phyloP scores from a whole-genome alignment of 345 rosid species.

The Linum lewisii region DNA sequence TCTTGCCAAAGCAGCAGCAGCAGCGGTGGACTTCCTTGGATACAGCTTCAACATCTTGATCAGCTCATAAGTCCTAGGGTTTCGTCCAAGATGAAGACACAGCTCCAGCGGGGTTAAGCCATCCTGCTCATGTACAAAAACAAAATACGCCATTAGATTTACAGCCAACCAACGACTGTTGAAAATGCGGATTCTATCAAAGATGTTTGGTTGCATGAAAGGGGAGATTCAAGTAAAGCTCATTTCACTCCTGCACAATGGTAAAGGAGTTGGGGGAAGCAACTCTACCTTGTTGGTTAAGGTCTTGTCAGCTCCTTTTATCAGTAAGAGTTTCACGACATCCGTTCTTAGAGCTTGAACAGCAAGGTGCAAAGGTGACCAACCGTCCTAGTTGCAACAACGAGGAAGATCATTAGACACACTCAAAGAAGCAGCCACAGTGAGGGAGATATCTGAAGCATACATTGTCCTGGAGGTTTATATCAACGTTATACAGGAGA shows the following conservation, averaged over 20 bases:
- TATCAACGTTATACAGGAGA: conserved; percentile 63
- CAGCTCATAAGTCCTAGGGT: conserved; percentile 53
- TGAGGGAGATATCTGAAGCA: not conserved
- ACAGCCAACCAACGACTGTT: too few species aligned
- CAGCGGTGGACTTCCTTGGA: conserved; percentile 21
- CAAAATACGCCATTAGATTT: too few species aligned
- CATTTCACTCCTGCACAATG: too few species aligned
- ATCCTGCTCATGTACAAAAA: conserved; percentile 35
- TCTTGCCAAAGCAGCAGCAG: not conserved
- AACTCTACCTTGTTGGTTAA: conserved; percentile 26
- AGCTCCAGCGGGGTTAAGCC: conserved; percentile 76
- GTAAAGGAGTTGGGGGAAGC: too few species aligned
- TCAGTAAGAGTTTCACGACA: conserved; percentile 59
- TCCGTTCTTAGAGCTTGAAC: conserved; percentile 80
- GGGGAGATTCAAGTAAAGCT: too few species aligned
- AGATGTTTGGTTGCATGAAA: too few species aligned
- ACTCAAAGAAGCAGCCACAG: not conserved
- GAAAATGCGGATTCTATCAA: too few species aligned
- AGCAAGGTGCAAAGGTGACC: conserved; percentile 94
- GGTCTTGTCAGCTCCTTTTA: conserved; percentile 64
- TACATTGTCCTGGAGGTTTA: conserved; percentile 77
- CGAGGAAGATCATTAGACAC: not conserved
- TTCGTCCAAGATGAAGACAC: conserved; percentile 60
- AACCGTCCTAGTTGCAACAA: conserved; percentile 61
- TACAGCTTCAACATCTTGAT: conserved; percentile 67